Base-by-base conservation (phyloP, 2,329 filamentous ascomycete species). In the Phyllosticta capitalensis region DNA sequence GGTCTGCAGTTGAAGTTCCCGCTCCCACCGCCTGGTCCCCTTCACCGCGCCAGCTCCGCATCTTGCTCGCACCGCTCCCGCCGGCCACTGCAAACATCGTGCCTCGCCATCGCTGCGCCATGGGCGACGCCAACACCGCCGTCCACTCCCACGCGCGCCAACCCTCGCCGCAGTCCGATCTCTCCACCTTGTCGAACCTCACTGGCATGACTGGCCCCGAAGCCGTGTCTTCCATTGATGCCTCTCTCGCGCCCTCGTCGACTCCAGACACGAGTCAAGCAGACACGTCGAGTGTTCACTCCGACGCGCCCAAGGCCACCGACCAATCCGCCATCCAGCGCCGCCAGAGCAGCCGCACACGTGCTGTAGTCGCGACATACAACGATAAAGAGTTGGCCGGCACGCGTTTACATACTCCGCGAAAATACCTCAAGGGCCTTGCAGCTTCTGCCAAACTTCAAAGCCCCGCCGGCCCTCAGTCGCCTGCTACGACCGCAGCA, bases 191-290 rank as follows among this genome's bases (percentile, higher is more conserved):
- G 49, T 78, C 75, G 53, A 73, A 71, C 65, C 75, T 76, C 64
- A 70, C 72, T 38, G 72, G 74, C 51, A 75, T 76, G 63, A 70
- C 72, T 38, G 72, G 74, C 51, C 67, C 51, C 65, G 48, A 67
- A 64, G 59, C 66, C 64, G 60, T 63, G 69, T 64, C 67, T 69
- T 61, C 64, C 67, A 64, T 69, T 69, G 62, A 51, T 53, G 66
- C 65, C 69, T 70, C 72, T 76, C 67, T 81, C 65, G 74, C 80
- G 76, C 80, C 80, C 75, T 83, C 81, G 55, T 75, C 72, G 20
- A 88, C 86, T 60, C 85, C 86, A 53, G 83, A 84, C 22, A 88
- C 85, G 54, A 88, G 83, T 65, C 75, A 85, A 64, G 82, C 81
- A 67, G 85, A 88, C 69, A 79, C 76, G 65, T 78, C 45, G 22